Evolutionary conservation across 305 asterid species (phyloP), one percentile per base, ranked within the genome.

Genomic region (Solanum hybrid): DNA sequence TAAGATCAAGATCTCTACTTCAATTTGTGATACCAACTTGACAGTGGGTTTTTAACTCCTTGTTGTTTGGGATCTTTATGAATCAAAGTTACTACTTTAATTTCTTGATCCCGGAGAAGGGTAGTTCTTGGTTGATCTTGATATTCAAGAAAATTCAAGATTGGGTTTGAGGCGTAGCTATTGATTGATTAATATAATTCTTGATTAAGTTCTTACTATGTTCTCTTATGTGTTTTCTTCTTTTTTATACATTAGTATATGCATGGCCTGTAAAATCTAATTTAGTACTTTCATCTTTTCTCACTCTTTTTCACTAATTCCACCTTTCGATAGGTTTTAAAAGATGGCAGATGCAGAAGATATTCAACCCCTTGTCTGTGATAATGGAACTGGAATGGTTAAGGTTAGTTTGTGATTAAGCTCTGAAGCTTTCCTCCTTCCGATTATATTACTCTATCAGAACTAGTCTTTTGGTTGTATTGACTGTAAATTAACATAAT

Each of bases 291-390:
- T 38, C 64, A n/a, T 79, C 34, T 79, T 79, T 40, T 26, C 36
- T 38, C 34, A 80, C 26, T 24, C 6, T 17, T 81, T 51, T 27
- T 40, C 12, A 40, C 26, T 81, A 8, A 40, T 81, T 9, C 75
- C 87, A 45, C 1, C 1, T 84, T 29, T 8, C 15, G 22, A 5
- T n/a, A 90, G 85, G 85, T 77, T 64, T 76, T 76, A 66, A 80
- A 77, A 76, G 75, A 90, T 90, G 90, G 81, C 87, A 31, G 87
- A 84, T 14, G 72, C 86, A 24, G 86, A 84, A 84, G 87, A 84
- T 17, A 84, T 84, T 84, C 87, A 84, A 84, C 87, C 87, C 22
- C 87, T 84, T 84, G 87, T 84, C 22, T 84, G 87, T 51, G 87
- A 84, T 84, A 84, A 84, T 13, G 87, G 87, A 6, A 84, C 87